Evolutionary conservation across 2,329 filamentous ascomycete genomes (phyloP).

Genomic region (Venturia pyrina): DNA sequence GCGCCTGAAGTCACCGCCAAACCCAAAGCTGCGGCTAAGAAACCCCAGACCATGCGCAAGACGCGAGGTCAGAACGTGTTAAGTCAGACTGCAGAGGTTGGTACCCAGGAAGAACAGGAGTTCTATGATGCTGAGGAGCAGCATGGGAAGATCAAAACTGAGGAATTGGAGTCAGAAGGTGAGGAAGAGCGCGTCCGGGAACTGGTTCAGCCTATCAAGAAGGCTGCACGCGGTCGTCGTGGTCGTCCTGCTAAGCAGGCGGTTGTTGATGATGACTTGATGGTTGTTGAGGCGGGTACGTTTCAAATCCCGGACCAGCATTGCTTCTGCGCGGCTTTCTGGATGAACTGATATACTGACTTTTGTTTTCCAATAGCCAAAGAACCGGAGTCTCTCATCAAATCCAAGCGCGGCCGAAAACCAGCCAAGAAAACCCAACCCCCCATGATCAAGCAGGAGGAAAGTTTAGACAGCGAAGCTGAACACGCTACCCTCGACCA

Average conservation of each 20-base stretch:
- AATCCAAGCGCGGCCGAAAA: not conserved
- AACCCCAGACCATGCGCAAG: not conserved
- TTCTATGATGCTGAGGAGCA: not conserved
- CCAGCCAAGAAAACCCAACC: not conserved
- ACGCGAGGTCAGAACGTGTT: not conserved
- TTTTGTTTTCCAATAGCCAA: not conserved
- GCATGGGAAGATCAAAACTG: not conserved
- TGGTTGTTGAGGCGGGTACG: not conserved
- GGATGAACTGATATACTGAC: not conserved
- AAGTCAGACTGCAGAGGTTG: not conserved
- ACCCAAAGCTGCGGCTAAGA: not conserved
- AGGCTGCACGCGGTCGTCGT: not conserved
- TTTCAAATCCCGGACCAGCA: not conserved
- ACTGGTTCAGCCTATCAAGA: not conserved
- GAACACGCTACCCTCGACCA: not conserved
- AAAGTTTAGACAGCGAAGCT: not conserved
- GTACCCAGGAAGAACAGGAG: not conserved
- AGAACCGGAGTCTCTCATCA: not conserved
- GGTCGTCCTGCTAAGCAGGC: not conserved
- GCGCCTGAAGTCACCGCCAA: not conserved
- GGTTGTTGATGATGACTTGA: not conserved
- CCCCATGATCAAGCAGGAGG: not conserved
- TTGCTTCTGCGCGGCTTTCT: no score
- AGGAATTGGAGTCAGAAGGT: not conserved
- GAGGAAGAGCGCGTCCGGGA: not conserved